A percentile compares a stretch with the other conserved stretches of the same genome.
phyloP scores from a whole-genome alignment of 305 asterid species.

The Ajuga reptans region DNA sequence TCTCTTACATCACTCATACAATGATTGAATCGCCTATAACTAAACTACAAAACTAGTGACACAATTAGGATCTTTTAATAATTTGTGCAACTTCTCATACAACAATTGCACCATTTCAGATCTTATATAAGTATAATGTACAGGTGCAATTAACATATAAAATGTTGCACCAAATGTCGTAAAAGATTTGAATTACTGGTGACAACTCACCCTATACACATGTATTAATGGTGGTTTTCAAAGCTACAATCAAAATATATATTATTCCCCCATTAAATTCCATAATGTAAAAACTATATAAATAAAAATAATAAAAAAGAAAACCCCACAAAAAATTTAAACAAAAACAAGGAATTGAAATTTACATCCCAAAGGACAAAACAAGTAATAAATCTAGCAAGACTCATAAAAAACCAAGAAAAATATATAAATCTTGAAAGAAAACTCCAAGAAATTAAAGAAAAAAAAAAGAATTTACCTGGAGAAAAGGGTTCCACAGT shows the following conservation, averaged over 20 bases:
- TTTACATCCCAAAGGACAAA: background rate
- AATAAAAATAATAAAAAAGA: background rate
- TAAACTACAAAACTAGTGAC: too few relatives aligned
- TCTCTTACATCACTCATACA: too few relatives aligned
- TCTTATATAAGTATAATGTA: too few relatives aligned
- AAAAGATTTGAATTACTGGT: too few relatives aligned
- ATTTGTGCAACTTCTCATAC: too few relatives aligned
- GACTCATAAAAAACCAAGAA: background rate
- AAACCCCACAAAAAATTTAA: background rate
- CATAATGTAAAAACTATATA: background rate
- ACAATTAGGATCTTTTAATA: too few relatives aligned
- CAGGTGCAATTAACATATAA: too few relatives aligned
- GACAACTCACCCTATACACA: background rate
- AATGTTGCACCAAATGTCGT: too few relatives aligned
- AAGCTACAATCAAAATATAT: background rate
- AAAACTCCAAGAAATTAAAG: background rate
- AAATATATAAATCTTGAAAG: too few relatives aligned
- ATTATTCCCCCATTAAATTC: background rate
- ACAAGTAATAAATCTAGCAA: background rate
- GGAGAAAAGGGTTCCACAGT: constrained; percentile 81
- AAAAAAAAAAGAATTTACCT: constrained; percentile 34
- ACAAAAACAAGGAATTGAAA: background rate
- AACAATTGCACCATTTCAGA: too few relatives aligned
- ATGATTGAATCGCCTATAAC: too few relatives aligned
- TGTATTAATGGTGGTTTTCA: background rate